A percentile compares a stretch with the other conserved stretches of the same genome.
Conservation (phyloP, 1,284 basidiomycete genomes). For the Schizophyllum amplum region DNA sequence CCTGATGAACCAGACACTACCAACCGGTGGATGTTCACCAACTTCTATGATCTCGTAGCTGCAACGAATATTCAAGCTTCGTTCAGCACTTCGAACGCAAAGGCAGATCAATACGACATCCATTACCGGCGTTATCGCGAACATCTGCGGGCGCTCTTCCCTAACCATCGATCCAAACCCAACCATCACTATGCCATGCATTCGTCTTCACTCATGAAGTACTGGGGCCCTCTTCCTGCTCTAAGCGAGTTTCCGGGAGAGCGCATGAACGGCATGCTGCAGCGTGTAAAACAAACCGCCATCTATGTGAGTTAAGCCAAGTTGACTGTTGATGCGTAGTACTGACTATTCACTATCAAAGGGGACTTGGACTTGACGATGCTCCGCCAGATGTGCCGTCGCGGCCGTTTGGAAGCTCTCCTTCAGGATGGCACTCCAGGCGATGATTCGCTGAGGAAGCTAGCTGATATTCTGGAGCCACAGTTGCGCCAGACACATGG, state of each 20-base stretch:
- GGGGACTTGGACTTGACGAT: slow-evolving; percentile 8
- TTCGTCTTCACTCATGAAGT: slow-evolving; percentile 19
- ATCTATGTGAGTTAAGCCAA: neutral
- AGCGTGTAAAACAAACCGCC: slow-evolving; percentile 16
- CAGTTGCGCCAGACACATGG: too few relatives aligned
- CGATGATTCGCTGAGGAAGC: neutral
- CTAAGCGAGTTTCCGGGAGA: slow-evolving; percentile 25
- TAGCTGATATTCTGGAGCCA: neutral
- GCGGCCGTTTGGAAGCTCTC: slow-evolving; percentile 2
- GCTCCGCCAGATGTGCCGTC: slow-evolving; percentile 6
- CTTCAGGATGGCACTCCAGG: slow-evolving; percentile 1
- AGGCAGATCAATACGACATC: neutral
- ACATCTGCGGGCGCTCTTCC: slow-evolving; percentile 17
- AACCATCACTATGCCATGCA: slow-evolving; percentile 32
- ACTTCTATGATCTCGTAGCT: slow-evolving; percentile 5
- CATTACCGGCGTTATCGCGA: slow-evolving; percentile 3
- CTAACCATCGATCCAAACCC: slow-evolving; percentile 17
- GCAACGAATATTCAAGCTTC: slow-evolving; percentile 7
- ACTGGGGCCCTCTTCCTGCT: slow-evolving; percentile 24
- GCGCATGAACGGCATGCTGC: slow-evolving; percentile 23
- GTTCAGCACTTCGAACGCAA: neutral
- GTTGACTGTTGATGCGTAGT: neutral
- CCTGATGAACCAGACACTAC: too few relatives aligned
- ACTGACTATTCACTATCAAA: slow-evolving; percentile 4
- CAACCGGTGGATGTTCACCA: neutral